Percentiles rank a stretch among this genome's conserved stretches.
These are phyloP conservation scores for Mortierella sp. DNA, from an alignment of 371 early-diverging fungal genomes.

Conservation along the genomic window DNA sequence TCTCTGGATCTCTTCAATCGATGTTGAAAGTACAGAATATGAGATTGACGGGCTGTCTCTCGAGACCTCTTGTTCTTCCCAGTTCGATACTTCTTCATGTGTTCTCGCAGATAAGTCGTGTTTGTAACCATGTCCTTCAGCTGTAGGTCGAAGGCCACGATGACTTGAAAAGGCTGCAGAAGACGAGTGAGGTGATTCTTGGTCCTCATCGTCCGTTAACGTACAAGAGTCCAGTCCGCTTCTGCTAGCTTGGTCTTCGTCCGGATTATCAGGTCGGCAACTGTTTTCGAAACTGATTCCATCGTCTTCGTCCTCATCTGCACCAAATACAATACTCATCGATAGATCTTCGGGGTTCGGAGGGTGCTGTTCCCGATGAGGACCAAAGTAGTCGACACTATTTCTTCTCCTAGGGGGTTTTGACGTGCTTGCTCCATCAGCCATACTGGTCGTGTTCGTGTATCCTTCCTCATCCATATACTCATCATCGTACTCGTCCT, in stretches of 20 bases:
- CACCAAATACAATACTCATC: slow-evolving; percentile 53
- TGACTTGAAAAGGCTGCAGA: slow-evolving; percentile 40
- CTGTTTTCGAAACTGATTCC: slow-evolving; percentile 26
- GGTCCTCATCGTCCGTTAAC: slow-evolving; percentile 17
- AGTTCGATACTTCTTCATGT: slow-evolving; percentile 15
- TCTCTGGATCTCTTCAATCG: slow-evolving; percentile 52
- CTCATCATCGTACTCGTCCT: slow-evolving; percentile 50
- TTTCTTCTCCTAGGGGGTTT: slow-evolving; percentile 14
- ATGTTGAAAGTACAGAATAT: slow-evolving; percentile 36
- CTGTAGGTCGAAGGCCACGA: slow-evolving; percentile 16
- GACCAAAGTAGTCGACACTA: slow-evolving; percentile 36
- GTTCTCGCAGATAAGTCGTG: slow-evolving; percentile 36
- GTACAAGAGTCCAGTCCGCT: background rate
- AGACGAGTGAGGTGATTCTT: slow-evolving; percentile 35
- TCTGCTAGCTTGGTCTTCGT: background rate
- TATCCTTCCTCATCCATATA: slow-evolving; percentile 47
- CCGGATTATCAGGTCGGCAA: slow-evolving; percentile 11
- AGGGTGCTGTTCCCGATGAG: slow-evolving; percentile 29
- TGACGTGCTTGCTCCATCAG: slow-evolving; percentile 4
- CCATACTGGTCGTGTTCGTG: slow-evolving; percentile 33
- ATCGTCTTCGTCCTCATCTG: slow-evolving; percentile 18
- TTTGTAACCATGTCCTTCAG: slow-evolving; percentile 4
- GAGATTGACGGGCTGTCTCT: slow-evolving; percentile 20
- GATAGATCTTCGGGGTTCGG: slow-evolving; percentile 39
- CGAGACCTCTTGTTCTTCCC: slow-evolving; percentile 28